phyloP scores from a whole-genome alignment of 257 asterid species.

The Fraxinus americana region DNA sequence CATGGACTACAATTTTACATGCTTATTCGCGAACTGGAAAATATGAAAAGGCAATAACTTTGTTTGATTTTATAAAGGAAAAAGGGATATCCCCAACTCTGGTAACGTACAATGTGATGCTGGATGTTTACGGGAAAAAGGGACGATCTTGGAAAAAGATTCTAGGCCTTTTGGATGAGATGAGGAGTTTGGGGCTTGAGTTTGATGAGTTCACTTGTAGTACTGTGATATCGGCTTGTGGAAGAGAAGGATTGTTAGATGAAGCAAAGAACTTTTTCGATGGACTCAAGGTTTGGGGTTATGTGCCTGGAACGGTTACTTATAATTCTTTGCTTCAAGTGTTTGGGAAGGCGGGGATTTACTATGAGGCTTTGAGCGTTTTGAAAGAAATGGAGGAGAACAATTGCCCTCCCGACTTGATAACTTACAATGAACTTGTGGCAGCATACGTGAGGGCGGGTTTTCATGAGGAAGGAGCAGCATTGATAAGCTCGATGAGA shows the following conservation, averaged over 20 bases:
- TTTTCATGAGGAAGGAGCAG: constrained; percentile 84
- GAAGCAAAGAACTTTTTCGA: constrained; percentile 82
- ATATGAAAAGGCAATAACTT: constrained; percentile 73
- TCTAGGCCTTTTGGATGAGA: constrained; percentile 72
- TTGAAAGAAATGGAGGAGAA: constrained; percentile 89
- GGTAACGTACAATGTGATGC: constrained; percentile 92
- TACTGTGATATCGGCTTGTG: constrained; percentile 92
- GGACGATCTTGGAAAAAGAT: constrained; percentile 86
- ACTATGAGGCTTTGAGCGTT: constrained; percentile 75
- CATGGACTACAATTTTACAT: constrained; percentile 80
- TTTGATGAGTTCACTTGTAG: constrained; percentile 96
- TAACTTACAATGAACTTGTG: constrained; percentile 93
- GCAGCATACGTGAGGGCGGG: constrained; percentile 92
- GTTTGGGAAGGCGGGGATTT: constrained; percentile 82
- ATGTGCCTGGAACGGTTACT: constrained; percentile 76
- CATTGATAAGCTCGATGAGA: constrained; percentile 70
- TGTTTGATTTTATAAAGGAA: constrained; percentile 65
- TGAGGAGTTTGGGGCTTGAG: constrained; percentile 63
- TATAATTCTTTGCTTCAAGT: constrained; percentile 89
- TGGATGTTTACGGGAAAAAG: constrained; percentile 86
- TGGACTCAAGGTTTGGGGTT: constrained; percentile 71
- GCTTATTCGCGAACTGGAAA: constrained; percentile 80
- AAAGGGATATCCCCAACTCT: constrained; percentile 60
- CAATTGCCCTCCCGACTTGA: constrained; percentile 77
- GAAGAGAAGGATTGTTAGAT: constrained; percentile 81